Evolutionary conservation across 345 rosid genomes (phyloP).

Genomic region (Aquilaria yunnanensis): DNA sequence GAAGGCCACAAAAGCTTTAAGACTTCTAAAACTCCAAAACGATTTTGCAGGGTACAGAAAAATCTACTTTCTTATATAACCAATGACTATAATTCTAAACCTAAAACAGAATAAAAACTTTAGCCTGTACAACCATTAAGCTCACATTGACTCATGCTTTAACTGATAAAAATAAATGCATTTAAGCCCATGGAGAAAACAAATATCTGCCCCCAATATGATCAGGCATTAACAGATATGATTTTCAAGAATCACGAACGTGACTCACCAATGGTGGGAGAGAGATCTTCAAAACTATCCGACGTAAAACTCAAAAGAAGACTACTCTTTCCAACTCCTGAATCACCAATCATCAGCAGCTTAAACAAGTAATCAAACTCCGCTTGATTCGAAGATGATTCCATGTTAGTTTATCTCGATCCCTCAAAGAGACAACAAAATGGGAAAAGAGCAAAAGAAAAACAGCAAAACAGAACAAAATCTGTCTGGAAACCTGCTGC

Average conservation of each 20-base stretch:
- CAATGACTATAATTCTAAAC: too few relatives aligned
- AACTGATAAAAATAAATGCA: too few relatives aligned
- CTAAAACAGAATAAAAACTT: too few relatives aligned
- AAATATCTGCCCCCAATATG: not conserved
- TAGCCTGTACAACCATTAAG: too few relatives aligned
- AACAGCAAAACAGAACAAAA: not conserved
- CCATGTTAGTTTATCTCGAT: conserved; percentile 15
- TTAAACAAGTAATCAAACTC: conserved; percentile 38
- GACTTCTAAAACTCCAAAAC: too few relatives aligned
- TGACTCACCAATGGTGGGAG: conserved; percentile 42
- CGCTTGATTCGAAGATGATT: conserved; percentile 18
- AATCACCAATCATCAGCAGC: conserved; percentile 52
- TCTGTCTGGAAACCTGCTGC: not conserved
- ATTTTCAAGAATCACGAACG: not conserved
- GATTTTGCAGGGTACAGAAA: too few relatives aligned
- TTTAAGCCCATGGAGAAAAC: too few relatives aligned
- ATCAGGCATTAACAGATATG: not conserved
- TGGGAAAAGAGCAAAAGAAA: too few relatives aligned
- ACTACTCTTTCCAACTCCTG: conserved; percentile 51
- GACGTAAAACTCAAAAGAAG: conserved; percentile 46
- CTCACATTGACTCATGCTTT: too few relatives aligned
- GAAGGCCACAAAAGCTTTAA: too few relatives aligned
- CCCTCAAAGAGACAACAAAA: too few relatives aligned
- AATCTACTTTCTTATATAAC: too few relatives aligned
- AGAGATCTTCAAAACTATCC: conserved; percentile 28